phyloP scores from a whole-genome alignment of 2,329 filamentous ascomycete species.

The Penicillium sp. region DNA sequence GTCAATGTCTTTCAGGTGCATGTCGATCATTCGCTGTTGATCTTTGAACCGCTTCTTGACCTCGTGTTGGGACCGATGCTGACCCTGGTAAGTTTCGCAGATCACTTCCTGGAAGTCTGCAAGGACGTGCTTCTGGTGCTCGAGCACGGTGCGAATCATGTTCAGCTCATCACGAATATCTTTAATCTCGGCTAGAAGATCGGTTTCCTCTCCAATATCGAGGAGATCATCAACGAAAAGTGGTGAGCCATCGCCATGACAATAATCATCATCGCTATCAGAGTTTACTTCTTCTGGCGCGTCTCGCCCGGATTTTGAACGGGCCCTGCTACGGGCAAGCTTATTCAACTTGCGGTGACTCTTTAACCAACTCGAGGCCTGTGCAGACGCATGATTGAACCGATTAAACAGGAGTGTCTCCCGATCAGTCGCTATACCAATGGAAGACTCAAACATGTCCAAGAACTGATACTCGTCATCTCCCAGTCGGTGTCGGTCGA shows the following conservation, averaged over 20 bases:
- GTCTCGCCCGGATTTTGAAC: constrained; percentile 3
- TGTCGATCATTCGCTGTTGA: constrained; percentile 58
- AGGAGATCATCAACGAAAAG: constrained; percentile 47
- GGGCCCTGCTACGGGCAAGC: constrained; percentile 17
- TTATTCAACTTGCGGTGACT: constrained; percentile 48
- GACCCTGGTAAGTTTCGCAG: constrained; percentile 35
- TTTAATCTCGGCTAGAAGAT: constrained; percentile 63
- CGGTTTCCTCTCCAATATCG: constrained; percentile 61
- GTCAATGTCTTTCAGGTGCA: constrained; percentile 59
- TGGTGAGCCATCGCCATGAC: constrained; percentile 39
- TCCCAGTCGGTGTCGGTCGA: constrained; percentile 58
- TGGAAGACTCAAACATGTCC: constrained; percentile 66
- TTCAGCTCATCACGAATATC: constrained; percentile 68
- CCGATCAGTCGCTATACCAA: constrained; percentile 54
- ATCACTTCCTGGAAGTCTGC: constrained; percentile 36
- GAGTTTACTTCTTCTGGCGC: constrained; percentile 3
- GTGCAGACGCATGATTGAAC: constrained; percentile 60
- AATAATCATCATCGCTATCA: constrained; percentile 20
- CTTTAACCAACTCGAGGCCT: constrained; percentile 57
- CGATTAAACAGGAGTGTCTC: constrained; percentile 60
- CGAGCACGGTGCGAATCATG: constrained; percentile 52
- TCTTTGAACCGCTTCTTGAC: constrained; percentile 57
- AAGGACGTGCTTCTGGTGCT: constrained; percentile 40
- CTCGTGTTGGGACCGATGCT: constrained; percentile 44
- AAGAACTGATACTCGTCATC: constrained; percentile 64